phyloP scores from a whole-genome alignment of 768 basidiomycete species.

The Leccinum olivaceopallidum region DNA sequence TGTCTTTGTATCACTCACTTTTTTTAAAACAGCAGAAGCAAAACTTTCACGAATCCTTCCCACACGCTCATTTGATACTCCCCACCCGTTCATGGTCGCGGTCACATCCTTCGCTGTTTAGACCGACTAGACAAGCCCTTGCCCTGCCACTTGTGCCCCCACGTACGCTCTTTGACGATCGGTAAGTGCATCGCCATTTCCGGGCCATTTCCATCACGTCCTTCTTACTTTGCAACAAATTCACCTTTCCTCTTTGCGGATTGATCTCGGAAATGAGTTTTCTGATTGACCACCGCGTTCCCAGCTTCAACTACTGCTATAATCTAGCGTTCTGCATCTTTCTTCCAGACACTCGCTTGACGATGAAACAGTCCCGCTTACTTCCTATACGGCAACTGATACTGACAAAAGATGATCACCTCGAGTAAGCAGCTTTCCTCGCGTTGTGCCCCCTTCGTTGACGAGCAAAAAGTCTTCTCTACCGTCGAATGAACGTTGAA shows the following conservation, averaged over 20 bases:
- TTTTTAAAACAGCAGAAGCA: conserved; percentile 17
- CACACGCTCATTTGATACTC: conserved; percentile 8
- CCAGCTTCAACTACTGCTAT: conserved; percentile 17
- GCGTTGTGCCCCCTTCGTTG: conserved; percentile 2
- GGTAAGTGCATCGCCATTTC: conserved; percentile 19
- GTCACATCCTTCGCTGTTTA: conserved; percentile 7
- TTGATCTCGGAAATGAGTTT: conserved; percentile 20
- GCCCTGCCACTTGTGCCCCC: not conserved
- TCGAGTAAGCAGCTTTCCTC: conserved; percentile 24
- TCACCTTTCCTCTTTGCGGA: not conserved
- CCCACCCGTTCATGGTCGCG: conserved; percentile 21
- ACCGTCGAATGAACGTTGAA: conserved; percentile 36
- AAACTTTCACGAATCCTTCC: conserved; percentile 6
- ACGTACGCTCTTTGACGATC: conserved; percentile 24
- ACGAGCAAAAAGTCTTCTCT: conserved; percentile 29
- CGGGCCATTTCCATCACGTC: conserved; percentile 5
- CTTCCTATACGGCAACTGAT: conserved; percentile 25
- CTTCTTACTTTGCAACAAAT: conserved; percentile 8
- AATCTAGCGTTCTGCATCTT: conserved; percentile 7
- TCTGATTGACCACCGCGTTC: conserved; percentile 21
- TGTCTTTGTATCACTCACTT: conserved; percentile 10
- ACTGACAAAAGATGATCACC: conserved; percentile 25
- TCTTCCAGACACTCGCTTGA: conserved; percentile 15
- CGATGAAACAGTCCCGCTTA: conserved; percentile 27
- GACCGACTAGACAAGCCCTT: conserved; percentile 3